Evolutionary conservation across 2,329 filamentous ascomycete genomes (phyloP), one percentile per base, ranked within the genome.

Genomic region (Aspergillus ibericus): DNA sequence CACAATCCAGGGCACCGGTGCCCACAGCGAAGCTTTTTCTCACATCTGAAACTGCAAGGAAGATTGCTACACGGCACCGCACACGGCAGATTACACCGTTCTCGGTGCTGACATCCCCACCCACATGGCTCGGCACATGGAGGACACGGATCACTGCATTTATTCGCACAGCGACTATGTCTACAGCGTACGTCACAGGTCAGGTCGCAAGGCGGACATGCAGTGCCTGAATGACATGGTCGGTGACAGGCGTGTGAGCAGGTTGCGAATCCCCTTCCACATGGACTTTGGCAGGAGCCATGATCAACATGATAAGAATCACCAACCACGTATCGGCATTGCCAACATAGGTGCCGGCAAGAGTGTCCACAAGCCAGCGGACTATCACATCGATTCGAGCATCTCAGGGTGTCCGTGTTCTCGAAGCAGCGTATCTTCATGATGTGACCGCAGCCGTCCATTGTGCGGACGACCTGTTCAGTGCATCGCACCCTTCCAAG

Each of bases 1-100:
- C 63, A 67, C 3, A 64, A 13, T 5, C 58, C 46, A 4, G 65
- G 65, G 35, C 63, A 67, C 18, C 36, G 62, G 36, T 67, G 65
- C 5, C 60, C 58, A 49, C 65, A 67, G 5, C 5, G 13, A 1
- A 66, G 16, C 7, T 12, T 50, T 20, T 64, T 61, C 3, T 54
- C 34, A 34, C 59, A 67, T 13, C 63, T 56, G 10, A 36, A 13
- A 16, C 50, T 48, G 46, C 63, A 66, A 16, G 64, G 64, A 16
- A 63, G 25, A 8, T 51, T 55, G 22, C 53, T 36, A 27, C 64
- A 66, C 16, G 64, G 63, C 29, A 60, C 59, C 13, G 61, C 61
- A 38, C 64, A 66, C 22, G 60, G 63, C 42, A 66, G 22, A 8
- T 25, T 56, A 47, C 64, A 66, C 6, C 8, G 8, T n/a, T 51